These are phyloP conservation scores for Candida sithepensis DNA, from an alignment of 805 yeast species.

Conservation along the genomic window DNA sequence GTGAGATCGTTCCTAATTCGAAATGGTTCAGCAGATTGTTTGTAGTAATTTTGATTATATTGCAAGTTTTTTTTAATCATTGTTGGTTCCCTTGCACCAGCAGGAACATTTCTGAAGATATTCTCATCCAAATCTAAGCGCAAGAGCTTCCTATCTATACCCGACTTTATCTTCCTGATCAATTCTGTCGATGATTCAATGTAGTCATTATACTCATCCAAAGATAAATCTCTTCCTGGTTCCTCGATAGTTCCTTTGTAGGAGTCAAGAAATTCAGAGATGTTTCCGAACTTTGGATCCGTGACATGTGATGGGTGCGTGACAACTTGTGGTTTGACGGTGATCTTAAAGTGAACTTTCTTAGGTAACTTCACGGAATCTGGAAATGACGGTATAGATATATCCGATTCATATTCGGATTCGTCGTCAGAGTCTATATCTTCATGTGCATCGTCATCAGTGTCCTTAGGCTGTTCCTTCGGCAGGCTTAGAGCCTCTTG, in stretches of 20 bases:
- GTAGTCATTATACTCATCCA: constrained; percentile 58
- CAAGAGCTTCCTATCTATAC: constrained; percentile 41
- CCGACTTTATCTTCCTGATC: constrained; percentile 42
- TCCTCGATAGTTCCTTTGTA: constrained; percentile 56
- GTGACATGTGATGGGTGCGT: constrained; percentile 60
- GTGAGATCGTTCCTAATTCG: constrained; percentile 38
- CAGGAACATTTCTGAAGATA: constrained; percentile 44
- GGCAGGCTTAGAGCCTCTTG: background rate
- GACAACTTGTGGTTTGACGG: constrained; percentile 43
- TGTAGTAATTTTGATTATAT: constrained; percentile 27
- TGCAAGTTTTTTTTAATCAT: constrained; percentile 32
- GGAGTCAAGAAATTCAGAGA: constrained; percentile 48
- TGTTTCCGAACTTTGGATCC: constrained; percentile 38
- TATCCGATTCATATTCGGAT: constrained; percentile 13
- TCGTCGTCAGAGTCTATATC: background rate
- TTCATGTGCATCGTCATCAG: too few species aligned
- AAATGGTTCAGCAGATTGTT: constrained; percentile 41
- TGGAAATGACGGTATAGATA: constrained; percentile 15
- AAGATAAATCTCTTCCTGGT: constrained; percentile 41
- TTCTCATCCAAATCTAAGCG: constrained; percentile 42
- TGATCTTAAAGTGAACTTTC: constrained; percentile 30
- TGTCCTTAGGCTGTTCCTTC: background rate
- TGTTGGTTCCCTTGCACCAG: constrained; percentile 37
- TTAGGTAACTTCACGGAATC: constrained; percentile 21
- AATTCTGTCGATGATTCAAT: constrained; percentile 49